These are phyloP conservation scores for Trichophyton schoenleinii DNA, from an alignment of 2,329 filamentous ascomycete genomes.

Conservation along the genomic window DNA sequence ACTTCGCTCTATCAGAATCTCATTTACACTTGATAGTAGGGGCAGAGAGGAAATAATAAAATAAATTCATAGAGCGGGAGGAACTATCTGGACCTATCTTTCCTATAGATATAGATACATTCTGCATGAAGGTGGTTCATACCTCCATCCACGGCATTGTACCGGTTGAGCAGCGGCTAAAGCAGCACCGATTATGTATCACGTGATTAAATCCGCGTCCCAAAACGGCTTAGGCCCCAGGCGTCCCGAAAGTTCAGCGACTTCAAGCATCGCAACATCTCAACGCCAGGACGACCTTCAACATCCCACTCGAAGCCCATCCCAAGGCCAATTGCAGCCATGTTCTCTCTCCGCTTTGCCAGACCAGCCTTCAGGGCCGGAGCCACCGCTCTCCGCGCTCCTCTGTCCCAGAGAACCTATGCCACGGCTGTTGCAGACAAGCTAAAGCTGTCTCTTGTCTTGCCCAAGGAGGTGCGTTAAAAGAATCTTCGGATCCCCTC, in stretches of 20 bases:
- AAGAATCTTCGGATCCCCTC: background rate
- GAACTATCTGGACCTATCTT: background rate
- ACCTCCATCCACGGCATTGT: background rate
- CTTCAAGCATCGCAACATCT: slow-evolving; percentile 8
- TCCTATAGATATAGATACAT: background rate
- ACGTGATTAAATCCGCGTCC: slow-evolving; percentile 4
- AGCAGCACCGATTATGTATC: background rate
- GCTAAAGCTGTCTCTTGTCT: slow-evolving; percentile 96
- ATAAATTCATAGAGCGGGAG: background rate
- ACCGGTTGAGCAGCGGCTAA: background rate
- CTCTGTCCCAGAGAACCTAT: slow-evolving; percentile 78
- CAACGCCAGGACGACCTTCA: slow-evolving; percentile 3
- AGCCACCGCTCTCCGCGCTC: slow-evolving; percentile 60
- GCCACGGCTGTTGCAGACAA: slow-evolving; percentile 79
- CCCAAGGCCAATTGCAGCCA: slow-evolving; percentile 33
- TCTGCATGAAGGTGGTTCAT: background rate
- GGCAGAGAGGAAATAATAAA: background rate
- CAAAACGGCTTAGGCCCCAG: slow-evolving; percentile 5
- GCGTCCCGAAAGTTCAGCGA: slow-evolving; percentile 12
- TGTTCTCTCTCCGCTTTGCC: slow-evolving; percentile 92
- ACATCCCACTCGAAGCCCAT: slow-evolving; percentile 11
- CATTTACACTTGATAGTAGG: background rate
- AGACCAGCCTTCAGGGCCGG: slow-evolving; percentile 69
- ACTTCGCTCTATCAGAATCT: background rate
- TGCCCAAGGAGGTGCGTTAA: slow-evolving; percentile 87